Percentiles rank a stretch among this genome's conserved stretches.
These are phyloP conservation scores for Eucalyptus sp. DNA, from an alignment of 345 rosid species.

Conservation along the genomic window DNA sequence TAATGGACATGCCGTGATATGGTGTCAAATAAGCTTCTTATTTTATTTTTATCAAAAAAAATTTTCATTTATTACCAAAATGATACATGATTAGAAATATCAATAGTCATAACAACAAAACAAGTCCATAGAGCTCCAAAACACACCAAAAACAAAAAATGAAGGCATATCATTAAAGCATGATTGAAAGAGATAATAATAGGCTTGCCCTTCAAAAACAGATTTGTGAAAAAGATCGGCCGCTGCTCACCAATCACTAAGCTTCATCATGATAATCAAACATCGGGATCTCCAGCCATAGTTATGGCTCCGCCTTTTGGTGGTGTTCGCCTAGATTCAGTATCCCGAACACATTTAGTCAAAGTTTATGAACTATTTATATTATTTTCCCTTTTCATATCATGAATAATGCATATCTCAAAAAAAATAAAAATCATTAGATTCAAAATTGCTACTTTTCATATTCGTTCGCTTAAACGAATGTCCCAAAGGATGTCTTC, in stretches of 20 bases:
- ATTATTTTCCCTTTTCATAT: neutral
- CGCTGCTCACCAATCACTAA: accelerated
- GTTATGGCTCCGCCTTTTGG: accelerated
- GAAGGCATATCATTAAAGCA: too few species aligned
- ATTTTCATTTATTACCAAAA: neutral
- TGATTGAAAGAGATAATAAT: neutral
- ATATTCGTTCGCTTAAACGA: neutral
- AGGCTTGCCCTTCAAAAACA: too few species aligned
- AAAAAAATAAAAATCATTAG: neutral
- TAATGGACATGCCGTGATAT: neutral
- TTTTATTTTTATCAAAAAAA: too few species aligned
- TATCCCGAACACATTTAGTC: accelerated
- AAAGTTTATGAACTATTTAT: too few species aligned
- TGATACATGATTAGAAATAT: neutral
- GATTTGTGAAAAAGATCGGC: accelerated
- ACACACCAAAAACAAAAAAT: accelerated
- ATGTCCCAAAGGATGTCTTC: neutral
- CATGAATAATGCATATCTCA: neutral
- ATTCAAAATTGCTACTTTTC: neutral
- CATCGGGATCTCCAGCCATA: neutral
- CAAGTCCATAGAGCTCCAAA: neutral
- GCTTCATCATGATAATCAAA: neutral
- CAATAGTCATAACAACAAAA: too few species aligned
- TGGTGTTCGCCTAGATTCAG: too few species aligned
- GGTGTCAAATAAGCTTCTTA: neutral